phyloP scores from a whole-genome alignment of 768 basidiomycete genomes.

The Tephrocybe sp. region DNA sequence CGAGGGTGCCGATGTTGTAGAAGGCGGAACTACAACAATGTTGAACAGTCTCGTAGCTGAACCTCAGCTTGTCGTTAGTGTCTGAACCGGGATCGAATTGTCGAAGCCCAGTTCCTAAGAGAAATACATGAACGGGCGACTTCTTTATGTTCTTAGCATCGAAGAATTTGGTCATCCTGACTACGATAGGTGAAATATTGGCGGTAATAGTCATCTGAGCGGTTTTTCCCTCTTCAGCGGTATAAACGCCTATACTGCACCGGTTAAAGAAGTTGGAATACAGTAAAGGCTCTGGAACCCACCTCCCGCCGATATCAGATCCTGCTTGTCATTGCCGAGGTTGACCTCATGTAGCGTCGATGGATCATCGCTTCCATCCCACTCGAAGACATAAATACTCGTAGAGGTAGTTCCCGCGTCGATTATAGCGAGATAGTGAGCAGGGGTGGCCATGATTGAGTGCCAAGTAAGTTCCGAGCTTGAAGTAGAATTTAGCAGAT shows the following conservation, averaged over 20 bases:
- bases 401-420: not conserved
- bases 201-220: not conserved
- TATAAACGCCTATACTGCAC: not conserved
- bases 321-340: not conserved
- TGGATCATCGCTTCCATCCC: not conserved
- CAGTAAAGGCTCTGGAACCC: not conserved
- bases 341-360: not conserved
- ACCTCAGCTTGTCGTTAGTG: too few relatives aligned
- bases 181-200: not conserved
- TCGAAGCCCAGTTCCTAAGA: not conserved
- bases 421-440: not conserved
- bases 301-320: not conserved
- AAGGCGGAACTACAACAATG: not conserved
- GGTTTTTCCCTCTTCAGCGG: not conserved
- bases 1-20: not conserved
- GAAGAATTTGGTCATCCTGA: not conserved
- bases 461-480: too few relatives aligned
- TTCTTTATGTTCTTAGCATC: not conserved
- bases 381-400: not conserved
- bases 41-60: not conserved
- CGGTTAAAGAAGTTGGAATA: too few relatives aligned
- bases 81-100: too few relatives aligned
- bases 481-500: too few relatives aligned
- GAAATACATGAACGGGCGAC: not conserved
- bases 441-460: too few relatives aligned